Evolutionary conservation across 768 basidiomycete species (phyloP).

Genomic region (Leccinum obscurum): DNA sequence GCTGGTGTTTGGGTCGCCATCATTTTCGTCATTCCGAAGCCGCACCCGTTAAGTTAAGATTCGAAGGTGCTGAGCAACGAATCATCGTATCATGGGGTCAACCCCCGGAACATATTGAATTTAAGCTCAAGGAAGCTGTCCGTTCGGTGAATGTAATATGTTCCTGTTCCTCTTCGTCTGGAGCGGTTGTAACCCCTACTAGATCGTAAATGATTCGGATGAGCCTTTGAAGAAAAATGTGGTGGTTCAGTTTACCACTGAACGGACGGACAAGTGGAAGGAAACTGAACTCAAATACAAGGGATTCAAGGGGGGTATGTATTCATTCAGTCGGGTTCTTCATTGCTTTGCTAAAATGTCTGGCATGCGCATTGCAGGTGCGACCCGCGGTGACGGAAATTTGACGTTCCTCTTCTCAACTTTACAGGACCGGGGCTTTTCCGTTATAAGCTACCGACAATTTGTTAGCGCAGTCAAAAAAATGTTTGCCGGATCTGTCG

Average conservation of each 20-base stretch:
- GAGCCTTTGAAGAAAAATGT: slow-evolving; percentile 14
- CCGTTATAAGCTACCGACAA: no score
- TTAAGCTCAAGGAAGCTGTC: slow-evolving; percentile 21
- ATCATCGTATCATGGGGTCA: slow-evolving; percentile 14
- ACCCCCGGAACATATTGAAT: slow-evolving; percentile 10
- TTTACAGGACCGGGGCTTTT: slow-evolving; percentile 16
- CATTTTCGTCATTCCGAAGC: slow-evolving; percentile 14
- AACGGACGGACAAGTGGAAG: slow-evolving; percentile 6
- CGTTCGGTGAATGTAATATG: slow-evolving; percentile 17
- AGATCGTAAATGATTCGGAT: slow-evolving; percentile 25
- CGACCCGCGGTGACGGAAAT: not conserved
- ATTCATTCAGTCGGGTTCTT: not conserved
- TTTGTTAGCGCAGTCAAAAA: no score
- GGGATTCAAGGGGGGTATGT: slow-evolving; percentile 30
- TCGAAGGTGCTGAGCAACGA: slow-evolving; percentile 4
- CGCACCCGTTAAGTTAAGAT: slow-evolving; percentile 15
- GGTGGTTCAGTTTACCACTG: slow-evolving; percentile 23
- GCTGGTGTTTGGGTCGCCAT: slow-evolving; percentile 30
- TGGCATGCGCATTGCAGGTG: slow-evolving; percentile 17
- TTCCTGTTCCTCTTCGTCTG: no score
- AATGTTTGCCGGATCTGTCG: no score
- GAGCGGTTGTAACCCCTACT: not conserved
- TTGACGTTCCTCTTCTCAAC: slow-evolving; percentile 29
- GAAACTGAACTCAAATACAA: slow-evolving; percentile 9
- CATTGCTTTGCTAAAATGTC: not conserved